Base-by-base conservation (phyloP, 805 yeast species). In the Candida broadrunensis region DNA sequence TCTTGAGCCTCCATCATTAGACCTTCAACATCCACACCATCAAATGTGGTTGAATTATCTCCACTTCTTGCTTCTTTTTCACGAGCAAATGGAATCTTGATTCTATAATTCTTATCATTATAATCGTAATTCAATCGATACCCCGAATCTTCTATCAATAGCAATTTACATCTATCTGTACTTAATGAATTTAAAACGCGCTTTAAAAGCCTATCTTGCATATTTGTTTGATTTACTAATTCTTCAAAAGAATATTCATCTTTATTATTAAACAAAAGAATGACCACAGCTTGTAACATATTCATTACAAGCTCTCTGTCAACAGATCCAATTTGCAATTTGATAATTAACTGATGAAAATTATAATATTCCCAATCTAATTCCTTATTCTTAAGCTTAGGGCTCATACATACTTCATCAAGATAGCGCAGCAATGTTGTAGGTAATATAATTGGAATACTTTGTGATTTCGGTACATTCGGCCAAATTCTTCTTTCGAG, bases 351-450 rank as follows among this genome's bases (percentile, higher is more conserved):
- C 43, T 71, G 72, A 38, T 75, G 78, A 14, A 73, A 52, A 14
- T 67, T 58, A 36, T 60, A 66, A 38, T 54, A 57, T 25, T 56
- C 59, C 80, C 79, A 74, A 43, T 71, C 67, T 13, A 72, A 52
- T 15, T 44, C 38, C 6, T 32, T 36, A 16, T 49, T 43, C 40
- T 62, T 65, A 5, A 42, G 27, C 2, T 40, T 43, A 5, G 51
- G 45, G 36, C 65, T 66, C 8, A 45, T 44, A 14, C 46, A 45
- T 12, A 70, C 37, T 1, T 50, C 26, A 4, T 24, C 31, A 1
- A 33, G 6, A 7, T 42, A 13, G 1, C 9, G 15, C 7, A 41
- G 29, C 15, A 68, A 49, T 1, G 41, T 32, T 0, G 38, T 32
- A 0, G 73, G 72, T 15, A 70, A 33, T 2, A 38, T 40, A 9